Conservation (phyloP, 352 stramenopile species). For the Phytophthora syringae region DNA sequence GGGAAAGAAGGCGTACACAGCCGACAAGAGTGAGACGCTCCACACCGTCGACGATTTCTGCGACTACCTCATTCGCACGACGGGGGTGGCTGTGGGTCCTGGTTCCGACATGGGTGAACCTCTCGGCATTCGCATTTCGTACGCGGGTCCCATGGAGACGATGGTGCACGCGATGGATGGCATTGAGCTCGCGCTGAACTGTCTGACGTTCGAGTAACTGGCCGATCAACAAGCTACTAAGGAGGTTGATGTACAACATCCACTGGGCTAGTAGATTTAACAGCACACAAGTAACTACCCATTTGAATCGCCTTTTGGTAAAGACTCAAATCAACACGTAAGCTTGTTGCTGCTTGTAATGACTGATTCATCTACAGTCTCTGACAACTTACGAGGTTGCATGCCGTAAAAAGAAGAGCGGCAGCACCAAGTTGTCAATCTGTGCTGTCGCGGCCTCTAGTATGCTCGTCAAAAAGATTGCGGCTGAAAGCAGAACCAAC, state of each 20-base stretch:
- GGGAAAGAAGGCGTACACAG: slow-evolving; percentile 50
- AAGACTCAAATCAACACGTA: not conserved
- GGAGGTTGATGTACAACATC: not conserved
- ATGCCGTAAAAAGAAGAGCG: slow-evolving; percentile 66
- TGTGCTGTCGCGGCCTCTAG: slow-evolving; percentile 75
- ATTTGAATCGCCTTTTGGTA: not conserved
- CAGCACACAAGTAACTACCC: not conserved
- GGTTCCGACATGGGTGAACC: slow-evolving; percentile 96
- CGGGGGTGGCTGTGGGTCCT: slow-evolving; percentile 93
- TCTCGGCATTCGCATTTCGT: slow-evolving; percentile 94
- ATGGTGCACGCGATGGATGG: slow-evolving; percentile 71
- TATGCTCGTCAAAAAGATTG: slow-evolving; percentile 59
- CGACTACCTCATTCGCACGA: slow-evolving; percentile 91
- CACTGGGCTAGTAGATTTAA: not conserved
- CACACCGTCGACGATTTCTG: slow-evolving; percentile 79
- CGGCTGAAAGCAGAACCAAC: slow-evolving; percentile 33
- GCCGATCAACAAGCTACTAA: not conserved
- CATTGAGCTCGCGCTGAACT: slow-evolving; percentile 53
- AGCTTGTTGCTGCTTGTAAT: not conserved
- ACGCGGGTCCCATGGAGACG: slow-evolving; percentile 93
- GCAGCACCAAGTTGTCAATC: slow-evolving; percentile 88
- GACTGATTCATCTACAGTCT: slow-evolving; percentile 3
- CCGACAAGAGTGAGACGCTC: slow-evolving; percentile 37
- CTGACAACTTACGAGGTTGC: slow-evolving; percentile 62
- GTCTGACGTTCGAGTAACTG: slow-evolving; percentile 1